These are phyloP conservation scores for Akanthomyces muscarius DNA, from an alignment of 2,329 filamentous ascomycete genomes.

Conservation along the genomic window DNA sequence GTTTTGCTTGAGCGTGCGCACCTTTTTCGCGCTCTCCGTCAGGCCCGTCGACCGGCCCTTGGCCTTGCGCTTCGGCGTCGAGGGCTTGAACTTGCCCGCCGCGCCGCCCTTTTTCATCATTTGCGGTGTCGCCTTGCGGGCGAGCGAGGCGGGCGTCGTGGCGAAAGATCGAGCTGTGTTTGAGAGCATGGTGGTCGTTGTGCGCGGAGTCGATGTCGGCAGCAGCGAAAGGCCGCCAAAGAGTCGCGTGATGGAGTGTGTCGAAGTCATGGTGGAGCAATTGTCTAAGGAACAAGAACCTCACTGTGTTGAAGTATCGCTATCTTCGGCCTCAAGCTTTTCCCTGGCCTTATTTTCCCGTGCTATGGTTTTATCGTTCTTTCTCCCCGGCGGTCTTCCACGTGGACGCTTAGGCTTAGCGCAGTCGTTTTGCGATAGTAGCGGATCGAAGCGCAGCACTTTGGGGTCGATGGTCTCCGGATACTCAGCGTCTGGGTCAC, in stretches of 20 bases:
- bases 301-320: neutral
- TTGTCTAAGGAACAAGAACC: too few species aligned
- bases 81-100: constrained; percentile 22
- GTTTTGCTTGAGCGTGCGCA: constrained; percentile 43
- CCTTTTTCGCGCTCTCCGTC: constrained; percentile 39
- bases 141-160: constrained; percentile 30
- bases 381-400: too few species aligned
- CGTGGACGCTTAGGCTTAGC: too few species aligned
- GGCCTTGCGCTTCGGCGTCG: constrained; percentile 23
- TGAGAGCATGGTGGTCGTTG: neutral
- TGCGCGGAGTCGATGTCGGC: constrained; percentile 12
- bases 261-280: constrained; percentile 24
- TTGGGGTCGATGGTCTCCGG: too few species aligned
- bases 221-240: constrained; percentile 25
- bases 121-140: constrained; percentile 23
- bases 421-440: too few species aligned
- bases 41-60: constrained; percentile 3
- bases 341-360: too few species aligned
- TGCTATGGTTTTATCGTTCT: too few species aligned
- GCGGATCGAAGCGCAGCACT: too few species aligned
- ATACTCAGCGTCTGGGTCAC: too few species aligned
- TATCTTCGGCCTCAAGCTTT: neutral
- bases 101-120: neutral
- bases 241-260: constrained; percentile 30
- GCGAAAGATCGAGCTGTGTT: constrained; percentile 28